phyloP scores from a whole-genome alignment of 208 protist species.

The Balamuthia mandrillaris region DNA sequence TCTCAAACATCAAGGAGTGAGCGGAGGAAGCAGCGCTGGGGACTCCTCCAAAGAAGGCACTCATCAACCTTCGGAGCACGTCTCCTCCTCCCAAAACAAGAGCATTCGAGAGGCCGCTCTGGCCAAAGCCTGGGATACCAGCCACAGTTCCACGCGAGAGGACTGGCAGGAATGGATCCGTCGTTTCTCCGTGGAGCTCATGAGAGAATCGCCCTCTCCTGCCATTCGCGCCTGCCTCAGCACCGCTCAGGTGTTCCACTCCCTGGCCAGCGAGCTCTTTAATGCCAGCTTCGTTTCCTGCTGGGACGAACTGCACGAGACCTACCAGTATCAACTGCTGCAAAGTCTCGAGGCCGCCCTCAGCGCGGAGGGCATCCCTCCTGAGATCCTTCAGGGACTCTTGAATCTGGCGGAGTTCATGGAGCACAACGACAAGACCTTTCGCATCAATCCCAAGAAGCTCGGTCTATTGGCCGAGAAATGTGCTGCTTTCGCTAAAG shows the following conservation, averaged over 20 bases:
- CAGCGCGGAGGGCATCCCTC: constrained; percentile 52
- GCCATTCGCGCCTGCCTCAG: constrained; percentile 78
- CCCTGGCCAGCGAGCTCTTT: constrained; percentile 82
- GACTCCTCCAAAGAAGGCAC: too few relatives aligned
- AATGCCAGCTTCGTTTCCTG: constrained; percentile 86
- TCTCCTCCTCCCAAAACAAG: too few relatives aligned
- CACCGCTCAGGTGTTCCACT: constrained; percentile 74
- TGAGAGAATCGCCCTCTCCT: constrained; percentile 83
- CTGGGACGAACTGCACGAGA: constrained; percentile 81
- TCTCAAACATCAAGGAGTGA: too few relatives aligned
- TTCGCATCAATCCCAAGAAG: constrained; percentile 65
- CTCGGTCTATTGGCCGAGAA: constrained; percentile 61
- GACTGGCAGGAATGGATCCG: constrained; percentile 88
- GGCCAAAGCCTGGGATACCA: constrained; percentile 76
- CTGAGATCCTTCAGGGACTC: constrained; percentile 70
- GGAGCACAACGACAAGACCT: constrained; percentile 72
- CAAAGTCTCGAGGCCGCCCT: constrained; percentile 42
- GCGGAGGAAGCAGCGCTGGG: too few relatives aligned
- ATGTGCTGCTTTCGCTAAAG: constrained; percentile 75
- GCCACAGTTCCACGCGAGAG: constrained; percentile 73
- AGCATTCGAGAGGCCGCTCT: constrained; percentile 69
- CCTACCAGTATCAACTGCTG: constrained; percentile 50
- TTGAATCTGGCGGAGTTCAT: constrained; percentile 78
- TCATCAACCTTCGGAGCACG: too few relatives aligned
- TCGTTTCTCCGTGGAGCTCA: constrained; percentile 79